Base-by-base conservation (phyloP, 2,329 filamentous ascomycete species). In the Ophiocordyceps sinensis region DNA sequence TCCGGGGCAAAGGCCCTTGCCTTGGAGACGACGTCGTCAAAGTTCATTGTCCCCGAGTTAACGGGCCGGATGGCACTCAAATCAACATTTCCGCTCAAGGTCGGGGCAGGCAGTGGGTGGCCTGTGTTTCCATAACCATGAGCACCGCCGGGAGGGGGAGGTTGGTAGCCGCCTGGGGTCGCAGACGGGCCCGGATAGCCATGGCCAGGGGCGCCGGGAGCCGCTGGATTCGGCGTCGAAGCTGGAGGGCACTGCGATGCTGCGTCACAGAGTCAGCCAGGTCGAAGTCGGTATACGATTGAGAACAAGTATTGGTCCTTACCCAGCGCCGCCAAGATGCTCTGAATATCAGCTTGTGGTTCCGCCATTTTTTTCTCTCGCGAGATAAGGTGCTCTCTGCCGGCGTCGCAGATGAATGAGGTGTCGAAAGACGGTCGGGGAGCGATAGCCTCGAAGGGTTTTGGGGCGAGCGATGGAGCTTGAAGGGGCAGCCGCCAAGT, bases 1-100 rank as follows among this genome's bases (percentile, higher is more conserved):
- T 89, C 81, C 28, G 82, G 78, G 34, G 86, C 85, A 59, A 84
- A 85, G 35, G 80, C 82, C 57, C 84, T 83, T 37, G 85, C 86
- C 58, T 87, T 85, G 32, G 86, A 84, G 51, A 94, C 80, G 38
- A 85, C 83, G 58, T 93, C 85, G 44, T 82, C 75, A 48, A 94
- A 80, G 60, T 80, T 89, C 51, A 93, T 80, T 17, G 82, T 85
- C 44, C 86, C 86, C 28, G 83, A 84, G 56, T 74, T 85, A 42
- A 82, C 73, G 5, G 86, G 85, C 53, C 83, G 82, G 55, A 91
- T 85, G 42, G 75, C 72, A 61, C 81, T 88, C 40, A 94, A 63
- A 55, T 94, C 85, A 47, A 93, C 68, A 51, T 76, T 87, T 39
- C 85, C 85, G 44, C 82, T 83, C 42, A 72, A 73, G 6, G 80